A percentile compares a stretch with the other conserved stretches of the same genome.
Evolutionary conservation across 2,329 filamentous ascomycete genomes (phyloP).

Genomic region (Colletotrichum navitas): DNA sequence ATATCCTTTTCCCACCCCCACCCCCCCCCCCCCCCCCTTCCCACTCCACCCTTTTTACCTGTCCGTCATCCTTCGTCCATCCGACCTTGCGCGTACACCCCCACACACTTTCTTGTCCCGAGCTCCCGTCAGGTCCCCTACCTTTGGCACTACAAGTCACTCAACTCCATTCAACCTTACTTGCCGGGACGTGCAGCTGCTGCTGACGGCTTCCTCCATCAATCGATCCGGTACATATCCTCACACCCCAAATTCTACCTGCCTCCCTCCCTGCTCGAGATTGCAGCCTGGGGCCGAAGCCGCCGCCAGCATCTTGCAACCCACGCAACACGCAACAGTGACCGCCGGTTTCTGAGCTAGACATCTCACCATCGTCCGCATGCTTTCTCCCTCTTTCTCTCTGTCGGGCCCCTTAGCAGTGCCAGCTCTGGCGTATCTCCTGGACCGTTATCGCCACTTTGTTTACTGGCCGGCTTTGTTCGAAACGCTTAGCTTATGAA

Average conservation of each 20-base stretch:
- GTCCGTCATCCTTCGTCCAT: neutral
- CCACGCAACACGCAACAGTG: conserved; percentile 17
- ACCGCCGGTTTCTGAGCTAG: neutral
- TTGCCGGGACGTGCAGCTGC: neutral
- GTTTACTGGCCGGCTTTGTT: conserved; percentile 3
- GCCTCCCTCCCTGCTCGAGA: neutral
- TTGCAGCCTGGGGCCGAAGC: conserved; percentile 10
- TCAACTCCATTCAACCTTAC: conserved; percentile 7
- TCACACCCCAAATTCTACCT: conserved; percentile 5
- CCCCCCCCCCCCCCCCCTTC: neutral
- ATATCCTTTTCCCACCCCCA: no score
- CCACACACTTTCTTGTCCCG: conserved; percentile 4
- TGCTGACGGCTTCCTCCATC: conserved; percentile 10
- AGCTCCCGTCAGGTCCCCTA: conserved; percentile 23
- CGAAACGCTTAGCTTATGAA: conserved; percentile 6
- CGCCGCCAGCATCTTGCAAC: conserved; percentile 10
- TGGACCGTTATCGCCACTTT: conserved; percentile 10
- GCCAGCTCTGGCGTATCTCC: neutral
- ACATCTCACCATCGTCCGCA: conserved; percentile 6
- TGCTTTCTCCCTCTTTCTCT: neutral
- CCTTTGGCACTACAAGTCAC: neutral
- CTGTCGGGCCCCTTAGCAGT: neutral
- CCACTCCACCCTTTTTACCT: neutral
- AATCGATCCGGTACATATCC: neutral
- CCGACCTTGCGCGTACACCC: neutral